phyloP scores from a whole-genome alignment of 371 early-diverging fungal species.

The Apophysomyces elegans region DNA sequence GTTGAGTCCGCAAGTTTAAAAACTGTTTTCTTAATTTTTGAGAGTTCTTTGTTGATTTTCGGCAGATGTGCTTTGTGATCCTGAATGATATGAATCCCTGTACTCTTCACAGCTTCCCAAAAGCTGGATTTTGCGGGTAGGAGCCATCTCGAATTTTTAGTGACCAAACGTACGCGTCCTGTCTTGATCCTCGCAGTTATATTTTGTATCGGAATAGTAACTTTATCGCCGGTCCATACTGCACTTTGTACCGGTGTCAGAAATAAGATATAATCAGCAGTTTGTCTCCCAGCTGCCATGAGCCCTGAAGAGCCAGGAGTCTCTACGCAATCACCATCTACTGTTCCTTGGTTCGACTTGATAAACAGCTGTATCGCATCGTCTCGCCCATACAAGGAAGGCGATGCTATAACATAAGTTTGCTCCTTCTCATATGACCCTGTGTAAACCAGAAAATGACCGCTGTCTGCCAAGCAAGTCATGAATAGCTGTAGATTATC shows the following conservation, averaged over 20 bases:
- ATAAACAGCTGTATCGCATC: conserved; percentile 36
- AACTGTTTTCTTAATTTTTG: conserved; percentile 60
- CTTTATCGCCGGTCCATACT: conserved; percentile 59
- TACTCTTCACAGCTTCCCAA: conserved; percentile 44
- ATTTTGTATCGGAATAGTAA: conserved; percentile 43
- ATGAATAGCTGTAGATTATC: conserved; percentile 57
- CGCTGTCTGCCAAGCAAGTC: conserved; percentile 61
- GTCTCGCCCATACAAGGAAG: conserved; percentile 41
- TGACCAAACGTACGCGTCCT: conserved; percentile 70
- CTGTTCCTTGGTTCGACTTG: conserved; percentile 26
- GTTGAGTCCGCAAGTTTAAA: conserved; percentile 60
- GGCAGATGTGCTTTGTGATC: conserved; percentile 66
- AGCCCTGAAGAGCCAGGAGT: conserved; percentile 15
- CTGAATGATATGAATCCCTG: conserved; percentile 57
- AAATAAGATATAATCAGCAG: conserved; percentile 56
- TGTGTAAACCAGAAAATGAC: conserved; percentile 72
- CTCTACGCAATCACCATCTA: conserved; percentile 8
- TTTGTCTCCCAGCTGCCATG: conserved; percentile 13
- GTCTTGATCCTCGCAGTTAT: conserved; percentile 63
- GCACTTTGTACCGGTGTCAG: conserved; percentile 63
- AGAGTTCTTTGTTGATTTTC: conserved; percentile 59
- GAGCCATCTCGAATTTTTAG: conserved; percentile 49
- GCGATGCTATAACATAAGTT: conserved; percentile 65
- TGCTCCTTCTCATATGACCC: conserved; percentile 66
- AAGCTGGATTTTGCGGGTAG: conserved; percentile 53